These are phyloP conservation scores for Paxillus rubicundulus DNA, from an alignment of 768 basidiomycete genomes.

Conservation along the genomic window DNA sequence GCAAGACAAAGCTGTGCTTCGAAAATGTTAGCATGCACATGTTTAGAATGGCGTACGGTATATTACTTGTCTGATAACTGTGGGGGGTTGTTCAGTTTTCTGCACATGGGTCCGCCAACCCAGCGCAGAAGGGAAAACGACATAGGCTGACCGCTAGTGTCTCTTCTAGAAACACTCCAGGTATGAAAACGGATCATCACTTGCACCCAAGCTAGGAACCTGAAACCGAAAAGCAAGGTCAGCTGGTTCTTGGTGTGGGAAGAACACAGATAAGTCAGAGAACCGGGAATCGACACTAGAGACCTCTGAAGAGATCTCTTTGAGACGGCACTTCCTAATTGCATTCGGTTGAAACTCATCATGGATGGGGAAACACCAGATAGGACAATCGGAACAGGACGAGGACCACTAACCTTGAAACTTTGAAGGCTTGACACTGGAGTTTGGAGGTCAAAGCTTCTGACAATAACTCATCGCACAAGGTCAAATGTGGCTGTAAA, in stretches of 20 bases:
- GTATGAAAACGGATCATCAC: neutral
- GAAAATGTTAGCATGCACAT: neutral
- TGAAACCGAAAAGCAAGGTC: conserved; percentile 2
- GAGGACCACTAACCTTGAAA: conserved; percentile 17
- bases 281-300: conserved; percentile 35
- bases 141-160: neutral
- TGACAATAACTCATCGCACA: neutral
- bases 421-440: neutral
- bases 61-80: neutral
- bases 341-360: conserved; percentile 35
- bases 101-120: neutral
- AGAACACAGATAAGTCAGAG: conserved; percentile 21
- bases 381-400: neutral
- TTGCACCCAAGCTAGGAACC: conserved; percentile 1
- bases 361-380: neutral
- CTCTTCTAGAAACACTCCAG: neutral
- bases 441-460: no score
- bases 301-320: conserved; percentile 22
- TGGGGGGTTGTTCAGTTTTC: neutral
- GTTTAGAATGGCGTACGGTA: neutral
- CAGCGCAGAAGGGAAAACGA: neutral
- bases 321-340: conserved; percentile 39
- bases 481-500: neutral
- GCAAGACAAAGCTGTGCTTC: neutral
- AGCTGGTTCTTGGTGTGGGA: neutral